Conservation (phyloP, 2,329 filamentous ascomycete genomes). For the Phaeosphaeria sp. region DNA sequence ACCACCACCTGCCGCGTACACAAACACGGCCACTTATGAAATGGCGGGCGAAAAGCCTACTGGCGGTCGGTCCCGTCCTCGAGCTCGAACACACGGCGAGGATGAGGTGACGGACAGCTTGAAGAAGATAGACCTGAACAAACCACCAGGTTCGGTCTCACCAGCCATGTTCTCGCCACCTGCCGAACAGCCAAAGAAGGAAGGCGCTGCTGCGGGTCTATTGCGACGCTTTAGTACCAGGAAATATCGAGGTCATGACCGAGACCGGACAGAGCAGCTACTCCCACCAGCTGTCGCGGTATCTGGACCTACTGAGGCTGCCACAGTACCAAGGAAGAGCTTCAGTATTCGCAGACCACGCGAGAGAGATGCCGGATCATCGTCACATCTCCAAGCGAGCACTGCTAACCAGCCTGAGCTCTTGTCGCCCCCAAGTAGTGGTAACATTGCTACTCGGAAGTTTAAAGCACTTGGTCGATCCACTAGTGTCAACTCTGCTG, state of each 20-base stretch:
- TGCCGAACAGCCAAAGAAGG: conserved; percentile 70
- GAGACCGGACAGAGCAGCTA: conserved; percentile 61
- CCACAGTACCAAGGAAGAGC: conserved; percentile 76
- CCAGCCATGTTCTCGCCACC: conserved; percentile 63
- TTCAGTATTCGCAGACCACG: conserved; percentile 78
- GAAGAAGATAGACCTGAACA: conserved; percentile 67
- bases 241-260: conserved; percentile 67
- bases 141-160: conserved; percentile 55
- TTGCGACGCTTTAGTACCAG: conserved; percentile 91
- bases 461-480: conserved; percentile 78
- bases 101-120: conserved; percentile 81
- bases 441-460: conserved; percentile 63
- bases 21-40: conserved; percentile 83
- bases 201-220: conserved; percentile 83
- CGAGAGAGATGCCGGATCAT: conserved; percentile 59
- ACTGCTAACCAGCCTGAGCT: conserved; percentile 77
- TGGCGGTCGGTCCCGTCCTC: conserved; percentile 79
- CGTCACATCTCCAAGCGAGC: conserved; percentile 57
- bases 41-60: conserved; percentile 88
- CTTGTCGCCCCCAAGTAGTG: conserved; percentile 72
- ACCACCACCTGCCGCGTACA: conserved; percentile 85
- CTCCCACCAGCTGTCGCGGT: conserved; percentile 80
- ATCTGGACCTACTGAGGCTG: conserved; percentile 73
- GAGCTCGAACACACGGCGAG: conserved; percentile 92
- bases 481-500: conserved; percentile 89